Conservation (phyloP, 352 stramenopile species). For the Blastocystis sp. region DNA sequence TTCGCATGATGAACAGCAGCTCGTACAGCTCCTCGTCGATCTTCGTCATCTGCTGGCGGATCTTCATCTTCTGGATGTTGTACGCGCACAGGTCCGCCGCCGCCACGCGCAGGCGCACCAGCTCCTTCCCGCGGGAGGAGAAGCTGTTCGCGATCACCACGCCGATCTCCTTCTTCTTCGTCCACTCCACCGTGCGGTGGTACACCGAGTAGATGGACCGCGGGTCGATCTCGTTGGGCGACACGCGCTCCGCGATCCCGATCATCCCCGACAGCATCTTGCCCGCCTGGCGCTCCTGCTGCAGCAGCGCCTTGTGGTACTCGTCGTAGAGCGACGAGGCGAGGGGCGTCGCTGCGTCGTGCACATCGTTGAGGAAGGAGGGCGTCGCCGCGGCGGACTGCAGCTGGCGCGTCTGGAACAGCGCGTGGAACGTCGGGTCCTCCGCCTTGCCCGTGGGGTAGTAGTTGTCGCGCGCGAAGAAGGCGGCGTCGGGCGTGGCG, state of each 20-base stretch:
- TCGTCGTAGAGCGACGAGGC: neutral
- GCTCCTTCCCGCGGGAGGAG: conserved; percentile 7
- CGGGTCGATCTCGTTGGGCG: conserved; percentile 50
- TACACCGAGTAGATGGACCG: conserved; percentile 39
- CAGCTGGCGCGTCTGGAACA: conserved; percentile 38
- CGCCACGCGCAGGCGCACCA: conserved; percentile 16
- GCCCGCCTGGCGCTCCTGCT: conserved; percentile 4
- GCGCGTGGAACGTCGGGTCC: conserved; percentile 44
- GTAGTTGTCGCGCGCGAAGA: neutral
- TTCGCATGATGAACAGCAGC: conserved; percentile 1
- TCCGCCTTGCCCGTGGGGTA: conserved; percentile 13
- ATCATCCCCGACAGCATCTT: conserved; percentile 42
- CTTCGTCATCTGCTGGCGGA: conserved; percentile 47
- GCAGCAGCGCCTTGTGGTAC: conserved; percentile 40
- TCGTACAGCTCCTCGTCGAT: conserved; percentile 32
- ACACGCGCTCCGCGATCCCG: conserved; percentile 42
- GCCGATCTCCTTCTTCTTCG: conserved; percentile 66
- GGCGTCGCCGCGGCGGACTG: neutral
- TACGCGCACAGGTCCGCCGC: conserved; percentile 23
- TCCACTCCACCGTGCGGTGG: conserved; percentile 56
- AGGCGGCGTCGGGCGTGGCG: neutral
- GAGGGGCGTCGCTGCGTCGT: neutral
- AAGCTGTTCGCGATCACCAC: conserved; percentile 37
- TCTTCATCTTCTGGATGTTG: conserved; percentile 40
- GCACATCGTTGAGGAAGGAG: neutral